Conservation (phyloP, 1,284 basidiomycete species). For the Irpex lacteus region DNA sequence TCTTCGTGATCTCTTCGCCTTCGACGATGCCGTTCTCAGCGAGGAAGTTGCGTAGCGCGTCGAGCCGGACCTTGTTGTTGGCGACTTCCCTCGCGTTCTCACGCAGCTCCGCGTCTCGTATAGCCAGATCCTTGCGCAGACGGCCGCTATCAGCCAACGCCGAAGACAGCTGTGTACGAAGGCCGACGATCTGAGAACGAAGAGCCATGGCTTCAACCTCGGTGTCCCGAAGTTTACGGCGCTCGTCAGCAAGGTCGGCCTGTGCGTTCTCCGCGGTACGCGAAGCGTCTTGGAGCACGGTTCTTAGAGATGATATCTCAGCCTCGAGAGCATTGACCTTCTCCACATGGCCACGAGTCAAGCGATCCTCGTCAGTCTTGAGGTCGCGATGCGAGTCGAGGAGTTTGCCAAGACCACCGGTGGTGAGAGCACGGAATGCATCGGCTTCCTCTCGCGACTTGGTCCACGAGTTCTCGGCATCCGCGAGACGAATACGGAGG, state of each 20-base stretch:
- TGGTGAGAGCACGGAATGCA: constrained; percentile 79
- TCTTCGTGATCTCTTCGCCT: constrained; percentile 59
- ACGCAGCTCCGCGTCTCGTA: constrained; percentile 68
- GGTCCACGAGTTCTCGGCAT: constrained; percentile 84
- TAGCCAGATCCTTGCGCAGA: constrained; percentile 65
- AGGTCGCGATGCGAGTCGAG: constrained; percentile 82
- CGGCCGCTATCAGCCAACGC: constrained; percentile 73
- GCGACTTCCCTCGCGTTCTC: constrained; percentile 70
- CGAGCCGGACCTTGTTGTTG: constrained; percentile 75
- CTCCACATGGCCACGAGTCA: constrained; percentile 72
- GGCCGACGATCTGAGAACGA: constrained; percentile 74
- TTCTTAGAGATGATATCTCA: constrained; percentile 71
- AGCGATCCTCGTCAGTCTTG: constrained; percentile 75
- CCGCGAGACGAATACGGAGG: constrained; percentile 60
- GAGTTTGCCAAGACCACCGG: constrained; percentile 80
- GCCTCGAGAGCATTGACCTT: constrained; percentile 79
- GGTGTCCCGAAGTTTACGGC: constrained; percentile 59
- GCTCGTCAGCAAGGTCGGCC: constrained; percentile 69
- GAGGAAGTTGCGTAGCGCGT: constrained; percentile 84
- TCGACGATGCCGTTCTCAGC: constrained; percentile 85
- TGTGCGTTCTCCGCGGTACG: constrained; percentile 71
- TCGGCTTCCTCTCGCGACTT: constrained; percentile 90
- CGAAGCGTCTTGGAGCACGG: constrained; percentile 76
- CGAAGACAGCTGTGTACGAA: constrained; percentile 76
- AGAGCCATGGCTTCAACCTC: constrained; percentile 72